phyloP scores from a whole-genome alignment of 1,139 yeast species.

The Taphrina populina region DNA sequence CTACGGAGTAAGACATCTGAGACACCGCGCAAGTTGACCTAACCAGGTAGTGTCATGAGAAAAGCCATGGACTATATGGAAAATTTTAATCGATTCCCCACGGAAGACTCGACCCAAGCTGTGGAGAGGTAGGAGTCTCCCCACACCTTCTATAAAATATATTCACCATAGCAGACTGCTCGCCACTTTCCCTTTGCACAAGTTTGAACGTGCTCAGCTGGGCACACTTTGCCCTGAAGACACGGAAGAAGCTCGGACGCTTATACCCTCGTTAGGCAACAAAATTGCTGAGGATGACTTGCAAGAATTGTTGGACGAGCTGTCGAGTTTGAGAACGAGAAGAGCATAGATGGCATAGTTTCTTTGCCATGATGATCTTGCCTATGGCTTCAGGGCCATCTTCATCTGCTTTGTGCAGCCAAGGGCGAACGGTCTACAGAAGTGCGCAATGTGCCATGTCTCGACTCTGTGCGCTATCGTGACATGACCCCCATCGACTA shows the following conservation, averaged over 20 bases:
- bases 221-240: constrained; percentile 95
- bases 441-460: too few relatives aligned
- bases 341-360: neutral
- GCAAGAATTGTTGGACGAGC: constrained; percentile 36
- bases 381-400: too few relatives aligned
- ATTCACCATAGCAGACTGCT: constrained; percentile 15
- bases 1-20: constrained; percentile 35
- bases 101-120: constrained; percentile 87
- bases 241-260: constrained; percentile 93
- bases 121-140: constrained; percentile 70
- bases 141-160: constrained; percentile 61
- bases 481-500: too few relatives aligned
- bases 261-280: constrained; percentile 59
- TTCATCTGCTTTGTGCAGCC: too few relatives aligned
- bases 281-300: constrained; percentile 36
- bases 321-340: constrained; percentile 34
- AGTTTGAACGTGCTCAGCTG: constrained; percentile 92
- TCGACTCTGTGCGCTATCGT: too few relatives aligned
- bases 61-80: constrained; percentile 87
- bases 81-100: constrained; percentile 83
- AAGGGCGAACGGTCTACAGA: too few relatives aligned
- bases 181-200: constrained; percentile 56
- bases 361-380: too few relatives aligned
- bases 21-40: neutral
- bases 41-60: constrained; percentile 61